phyloP scores from a whole-genome alignment of 306 rosid species.

The Vicia faba region DNA sequence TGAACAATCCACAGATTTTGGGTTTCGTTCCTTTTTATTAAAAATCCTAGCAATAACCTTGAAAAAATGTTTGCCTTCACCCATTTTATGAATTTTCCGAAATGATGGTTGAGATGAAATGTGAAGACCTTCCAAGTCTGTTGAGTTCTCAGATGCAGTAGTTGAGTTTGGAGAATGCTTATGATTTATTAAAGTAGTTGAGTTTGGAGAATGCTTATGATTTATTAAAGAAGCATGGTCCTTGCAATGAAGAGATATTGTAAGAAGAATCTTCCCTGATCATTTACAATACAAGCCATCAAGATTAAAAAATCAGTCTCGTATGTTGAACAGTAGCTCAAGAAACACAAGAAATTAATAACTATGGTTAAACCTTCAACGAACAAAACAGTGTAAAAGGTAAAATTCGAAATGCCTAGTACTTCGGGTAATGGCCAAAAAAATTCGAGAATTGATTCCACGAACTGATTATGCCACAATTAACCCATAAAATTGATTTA shows the following conservation, averaged over 20 bases:
- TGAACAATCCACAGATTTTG: constrained; percentile 48
- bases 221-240: constrained; percentile 32
- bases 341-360: neutral
- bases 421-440: neutral
- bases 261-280: constrained; percentile 83
- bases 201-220: constrained; percentile 34
- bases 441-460: neutral
- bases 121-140: constrained; percentile 37
- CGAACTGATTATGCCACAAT: too few relatives aligned
- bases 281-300: constrained; percentile 21
- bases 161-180: constrained; percentile 38
- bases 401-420: neutral
- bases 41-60: constrained; percentile 60
- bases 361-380: too few relatives aligned
- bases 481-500: too few relatives aligned
- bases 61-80: constrained; percentile 55
- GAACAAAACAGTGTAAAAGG: neutral
- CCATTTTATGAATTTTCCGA: constrained; percentile 36
- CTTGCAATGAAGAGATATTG: constrained; percentile 65
- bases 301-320: constrained; percentile 6
- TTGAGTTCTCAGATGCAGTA: constrained; percentile 40
- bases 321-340: neutral
- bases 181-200: constrained; percentile 35
- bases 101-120: constrained; percentile 35
- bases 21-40: constrained; percentile 57